Evolutionary conservation across 495 filamentous ascomycete genomes (phyloP).

Genomic region (Barbatosphaeria neglecta): DNA sequence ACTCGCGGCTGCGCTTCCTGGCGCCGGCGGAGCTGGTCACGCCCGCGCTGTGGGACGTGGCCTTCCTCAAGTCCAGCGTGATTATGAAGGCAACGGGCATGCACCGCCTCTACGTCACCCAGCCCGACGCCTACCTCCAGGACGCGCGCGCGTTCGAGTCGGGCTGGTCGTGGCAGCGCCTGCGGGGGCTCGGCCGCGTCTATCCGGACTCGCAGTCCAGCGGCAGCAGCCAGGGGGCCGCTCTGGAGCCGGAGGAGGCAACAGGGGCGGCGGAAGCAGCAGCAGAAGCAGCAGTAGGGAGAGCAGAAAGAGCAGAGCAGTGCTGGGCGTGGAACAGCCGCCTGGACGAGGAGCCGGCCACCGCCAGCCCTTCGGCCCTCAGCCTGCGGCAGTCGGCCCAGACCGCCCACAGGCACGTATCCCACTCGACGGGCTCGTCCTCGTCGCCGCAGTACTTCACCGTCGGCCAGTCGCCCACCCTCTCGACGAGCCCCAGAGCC

Average conservation of each 20-base stretch:
- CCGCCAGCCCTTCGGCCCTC: slow-evolving; percentile 15
- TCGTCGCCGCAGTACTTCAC: slow-evolving; percentile 23
- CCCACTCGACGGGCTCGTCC: slow-evolving; percentile 22
- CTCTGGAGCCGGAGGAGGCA: slow-evolving; percentile 43
- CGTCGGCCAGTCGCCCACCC: slow-evolving; percentile 18
- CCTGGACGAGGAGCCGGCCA: slow-evolving; percentile 39
- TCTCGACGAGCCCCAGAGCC: slow-evolving; percentile 12
- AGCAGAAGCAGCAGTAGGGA: no score
- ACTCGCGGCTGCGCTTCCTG: slow-evolving; percentile 54
- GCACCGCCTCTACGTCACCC: slow-evolving; percentile 55
- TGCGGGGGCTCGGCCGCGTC: slow-evolving; percentile 45
- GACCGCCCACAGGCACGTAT: slow-evolving; percentile 16
- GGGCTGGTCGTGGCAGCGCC: slow-evolving; percentile 49
- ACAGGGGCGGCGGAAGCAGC: no score
- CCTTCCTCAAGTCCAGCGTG: slow-evolving; percentile 51
- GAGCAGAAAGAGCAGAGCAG: no score
- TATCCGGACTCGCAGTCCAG: slow-evolving; percentile 31
- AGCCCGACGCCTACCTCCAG: slow-evolving; percentile 54
- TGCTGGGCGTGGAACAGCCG: slow-evolving; percentile 38
- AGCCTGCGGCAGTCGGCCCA: slow-evolving; percentile 27
- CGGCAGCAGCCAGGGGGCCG: slow-evolving; percentile 24
- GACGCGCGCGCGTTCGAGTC: slow-evolving; percentile 28
- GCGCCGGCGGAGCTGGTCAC: slow-evolving; percentile 53
- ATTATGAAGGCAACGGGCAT: slow-evolving; percentile 48
- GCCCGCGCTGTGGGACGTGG: slow-evolving; percentile 52